Conservation (phyloP, 1,284 basidiomycete genomes). For the Microbotryum scabiosae region DNA sequence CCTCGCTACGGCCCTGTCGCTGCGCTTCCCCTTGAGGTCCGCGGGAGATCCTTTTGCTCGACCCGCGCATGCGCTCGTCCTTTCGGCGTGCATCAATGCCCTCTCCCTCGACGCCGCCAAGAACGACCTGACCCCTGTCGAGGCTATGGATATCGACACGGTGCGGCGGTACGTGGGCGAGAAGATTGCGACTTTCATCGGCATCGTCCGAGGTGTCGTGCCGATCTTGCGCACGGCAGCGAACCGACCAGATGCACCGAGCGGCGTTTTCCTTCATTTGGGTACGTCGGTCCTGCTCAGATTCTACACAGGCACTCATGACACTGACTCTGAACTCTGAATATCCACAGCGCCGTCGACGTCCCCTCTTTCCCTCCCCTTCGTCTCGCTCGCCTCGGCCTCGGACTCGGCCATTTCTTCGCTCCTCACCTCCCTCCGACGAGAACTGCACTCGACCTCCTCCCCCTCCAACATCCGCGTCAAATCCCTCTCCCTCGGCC, state of each 20-base stretch:
- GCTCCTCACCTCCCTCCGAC: conserved; percentile 23
- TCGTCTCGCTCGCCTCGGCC: conserved; percentile 22
- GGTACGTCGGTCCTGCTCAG: background rate
- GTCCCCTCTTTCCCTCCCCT: conserved; percentile 20
- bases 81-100: conserved; percentile 32
- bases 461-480: conserved; percentile 4
- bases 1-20: conserved; percentile 63
- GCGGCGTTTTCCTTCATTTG: conserved; percentile 17
- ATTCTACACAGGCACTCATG: background rate
- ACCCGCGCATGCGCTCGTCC: conserved; percentile 31
- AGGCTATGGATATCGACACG: conserved; percentile 17
- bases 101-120: conserved; percentile 20
- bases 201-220: conserved; percentile 16
- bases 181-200: conserved; percentile 11
- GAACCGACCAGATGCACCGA: conserved; percentile 9
- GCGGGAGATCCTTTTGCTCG: conserved; percentile 61
- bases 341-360: conserved; percentile 14
- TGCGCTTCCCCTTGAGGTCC: conserved; percentile 64
- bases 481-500: conserved; percentile 17
- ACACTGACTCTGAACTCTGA: background rate
- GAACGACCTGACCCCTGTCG: conserved; percentile 18
- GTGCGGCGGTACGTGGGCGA: conserved; percentile 19
- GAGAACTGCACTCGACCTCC: conserved; percentile 16
- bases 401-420: conserved; percentile 16
- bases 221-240: conserved; percentile 20